phyloP scores from a whole-genome alignment of 2,329 filamentous ascomycete species.

The Penicillium palitans region DNA sequence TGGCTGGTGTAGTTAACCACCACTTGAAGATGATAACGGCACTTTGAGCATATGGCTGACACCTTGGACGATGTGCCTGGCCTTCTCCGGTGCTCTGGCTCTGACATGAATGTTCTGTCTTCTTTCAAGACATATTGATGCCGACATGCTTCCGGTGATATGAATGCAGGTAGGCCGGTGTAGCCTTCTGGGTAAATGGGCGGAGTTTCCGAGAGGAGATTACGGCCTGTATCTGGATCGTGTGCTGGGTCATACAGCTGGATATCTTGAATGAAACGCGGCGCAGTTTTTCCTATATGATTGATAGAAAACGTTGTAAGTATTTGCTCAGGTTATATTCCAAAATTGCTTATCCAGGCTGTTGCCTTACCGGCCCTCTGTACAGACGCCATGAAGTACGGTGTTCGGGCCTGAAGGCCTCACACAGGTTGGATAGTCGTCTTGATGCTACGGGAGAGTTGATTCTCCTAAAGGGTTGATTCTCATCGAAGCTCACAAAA shows the following conservation, averaged over 20 bases:
- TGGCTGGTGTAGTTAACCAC: constrained; percentile 53
- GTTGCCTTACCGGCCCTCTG: constrained; percentile 36
- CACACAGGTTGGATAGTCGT: not conserved
- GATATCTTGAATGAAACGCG: constrained; percentile 50
- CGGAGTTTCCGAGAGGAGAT: constrained; percentile 60
- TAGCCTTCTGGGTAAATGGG: constrained; percentile 49
- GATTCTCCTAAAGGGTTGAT: too few species aligned
- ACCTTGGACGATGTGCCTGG: constrained; percentile 56
- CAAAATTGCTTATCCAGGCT: not conserved
- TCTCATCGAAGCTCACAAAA: constrained; percentile 4
- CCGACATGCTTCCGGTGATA: constrained; percentile 52
- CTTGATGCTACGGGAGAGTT: not conserved
- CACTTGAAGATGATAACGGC: constrained; percentile 63
- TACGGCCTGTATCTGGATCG: constrained; percentile 47
- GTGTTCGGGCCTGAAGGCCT: constrained; percentile 5
- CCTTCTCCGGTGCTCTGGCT: constrained; percentile 38
- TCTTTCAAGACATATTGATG: constrained; percentile 61
- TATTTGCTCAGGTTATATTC: constrained; percentile 6
- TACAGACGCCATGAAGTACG: constrained; percentile 33
- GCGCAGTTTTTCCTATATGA: constrained; percentile 52
- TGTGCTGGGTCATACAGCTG: constrained; percentile 48
- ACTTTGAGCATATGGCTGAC: constrained; percentile 61
- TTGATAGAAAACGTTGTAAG: not conserved
- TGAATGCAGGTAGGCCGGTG: constrained; percentile 36
- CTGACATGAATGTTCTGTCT: constrained; percentile 54